A percentile compares a stretch with the other conserved stretches of the same genome.
These are phyloP conservation scores for Penicillium samsonianum DNA, from an alignment of 495 filamentous ascomycete species.

Conservation along the genomic window DNA sequence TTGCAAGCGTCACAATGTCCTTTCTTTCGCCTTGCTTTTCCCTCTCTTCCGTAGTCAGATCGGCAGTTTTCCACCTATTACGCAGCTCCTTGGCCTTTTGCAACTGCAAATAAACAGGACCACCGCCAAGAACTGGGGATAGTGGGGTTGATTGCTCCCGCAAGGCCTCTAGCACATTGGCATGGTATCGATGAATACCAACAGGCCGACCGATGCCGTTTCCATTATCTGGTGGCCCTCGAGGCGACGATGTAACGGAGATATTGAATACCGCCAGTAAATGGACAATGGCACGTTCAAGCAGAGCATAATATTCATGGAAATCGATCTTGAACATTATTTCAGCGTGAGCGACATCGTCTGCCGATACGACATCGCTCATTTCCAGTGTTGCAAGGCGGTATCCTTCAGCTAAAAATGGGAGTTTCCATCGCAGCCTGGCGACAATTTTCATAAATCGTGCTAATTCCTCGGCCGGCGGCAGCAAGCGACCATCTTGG, in stretches of 20 bases:
- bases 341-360: slow-evolving; percentile 44
- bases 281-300: slow-evolving; percentile 65
- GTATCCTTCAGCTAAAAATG: slow-evolving; percentile 57
- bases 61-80: slow-evolving; percentile 67
- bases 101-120: slow-evolving; percentile 50
- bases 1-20: slow-evolving; percentile 40
- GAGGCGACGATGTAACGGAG: slow-evolving; percentile 31
- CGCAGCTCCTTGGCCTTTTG: slow-evolving; percentile 62
- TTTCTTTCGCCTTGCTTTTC: slow-evolving; percentile 22
- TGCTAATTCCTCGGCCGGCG: slow-evolving; percentile 46
- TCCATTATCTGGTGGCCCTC: neutral
- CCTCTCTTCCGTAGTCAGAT: slow-evolving; percentile 40
- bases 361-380: slow-evolving; percentile 6
- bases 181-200: slow-evolving; percentile 58
- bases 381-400: slow-evolving; percentile 40
- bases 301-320: slow-evolving; percentile 67
- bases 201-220: slow-evolving; percentile 15
- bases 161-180: slow-evolving; percentile 61
- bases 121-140: slow-evolving; percentile 48
- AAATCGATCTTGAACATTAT: slow-evolving; percentile 73
- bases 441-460: slow-evolving; percentile 59
- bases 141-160: slow-evolving; percentile 52
- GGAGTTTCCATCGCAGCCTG: slow-evolving; percentile 61
- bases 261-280: slow-evolving; percentile 59
- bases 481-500: slow-evolving; percentile 16